A percentile compares a stretch with the other conserved stretches of the same genome.
These are phyloP conservation scores for Phyllosticta citriasiana DNA, from an alignment of 2,329 filamentous ascomycete genomes.

Conservation along the genomic window DNA sequence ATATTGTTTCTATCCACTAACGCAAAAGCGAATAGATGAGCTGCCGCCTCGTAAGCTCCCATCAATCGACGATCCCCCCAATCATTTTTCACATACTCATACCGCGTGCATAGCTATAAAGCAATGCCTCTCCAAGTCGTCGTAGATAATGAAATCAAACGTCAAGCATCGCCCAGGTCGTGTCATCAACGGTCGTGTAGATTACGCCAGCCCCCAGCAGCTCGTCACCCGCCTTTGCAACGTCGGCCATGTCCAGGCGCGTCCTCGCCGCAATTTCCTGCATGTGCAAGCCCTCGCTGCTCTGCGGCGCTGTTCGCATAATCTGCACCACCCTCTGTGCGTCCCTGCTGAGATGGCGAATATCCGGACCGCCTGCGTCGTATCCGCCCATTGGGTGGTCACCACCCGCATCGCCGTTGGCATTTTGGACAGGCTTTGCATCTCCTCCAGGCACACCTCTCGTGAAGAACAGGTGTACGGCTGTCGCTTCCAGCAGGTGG, in stretches of 20 bases:
- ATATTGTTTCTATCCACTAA: conserved; percentile 32
- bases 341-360: conserved; percentile 29
- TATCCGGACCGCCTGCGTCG: neutral
- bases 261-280: conserved; percentile 61
- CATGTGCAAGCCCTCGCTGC: conserved; percentile 75
- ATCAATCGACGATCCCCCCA: neutral
- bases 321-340: conserved; percentile 64
- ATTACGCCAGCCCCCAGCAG: conserved; percentile 63
- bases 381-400: conserved; percentile 16
- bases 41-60: neutral
- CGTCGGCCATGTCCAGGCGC: conserved; percentile 57
- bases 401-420: neutral
- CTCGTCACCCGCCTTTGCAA: conserved; percentile 71
- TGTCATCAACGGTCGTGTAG: conserved; percentile 86
- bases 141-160: conserved; percentile 28
- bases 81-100: neutral
- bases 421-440: conserved; percentile 20
- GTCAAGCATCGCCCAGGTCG: conserved; percentile 82
- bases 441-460: conserved; percentile 49
- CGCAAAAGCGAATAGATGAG: conserved; percentile 13
- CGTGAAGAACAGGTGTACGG: conserved; percentile 76
- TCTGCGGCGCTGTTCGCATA: conserved; percentile 56
- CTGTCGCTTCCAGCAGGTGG: conserved; percentile 82
- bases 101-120: neutral
- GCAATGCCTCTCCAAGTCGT: neutral